phyloP scores from a whole-genome alignment of 192 early-diverging fungal genomes.

The Chytriomyces hyalinus region DNA sequence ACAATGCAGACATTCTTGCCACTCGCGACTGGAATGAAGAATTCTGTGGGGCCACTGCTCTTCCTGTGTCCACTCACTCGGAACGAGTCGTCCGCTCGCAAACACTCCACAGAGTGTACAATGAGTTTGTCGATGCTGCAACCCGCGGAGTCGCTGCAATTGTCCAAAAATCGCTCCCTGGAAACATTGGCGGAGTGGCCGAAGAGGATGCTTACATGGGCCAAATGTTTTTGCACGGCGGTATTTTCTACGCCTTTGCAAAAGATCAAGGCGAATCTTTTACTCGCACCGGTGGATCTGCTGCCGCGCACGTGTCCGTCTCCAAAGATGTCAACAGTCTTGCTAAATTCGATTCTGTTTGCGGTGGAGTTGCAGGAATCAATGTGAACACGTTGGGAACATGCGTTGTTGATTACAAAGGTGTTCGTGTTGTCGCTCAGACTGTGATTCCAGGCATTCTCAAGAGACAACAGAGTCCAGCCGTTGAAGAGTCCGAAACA shows the following conservation, averaged over 20 bases:
- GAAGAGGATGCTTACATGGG: constrained; percentile 53
- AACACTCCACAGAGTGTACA: constrained; percentile 79
- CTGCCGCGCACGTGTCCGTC: constrained; percentile 89
- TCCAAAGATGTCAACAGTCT: constrained; percentile 95
- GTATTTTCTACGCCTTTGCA: constrained; percentile 94
- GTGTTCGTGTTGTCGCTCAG: constrained; percentile 89
- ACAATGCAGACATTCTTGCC: constrained; percentile 54
- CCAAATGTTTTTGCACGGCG: constrained; percentile 88
- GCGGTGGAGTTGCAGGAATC: constrained; percentile 71
- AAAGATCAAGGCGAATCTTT: constrained; percentile 88
- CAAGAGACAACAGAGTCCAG: constrained; percentile 48
- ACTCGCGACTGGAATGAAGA: constrained; percentile 98
- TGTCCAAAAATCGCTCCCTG: constrained; percentile 60
- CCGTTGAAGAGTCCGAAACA: constrained; percentile 55
- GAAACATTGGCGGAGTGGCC: constrained; percentile 77
- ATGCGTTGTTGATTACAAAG: constrained; percentile 91
- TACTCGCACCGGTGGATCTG: constrained; percentile 80
- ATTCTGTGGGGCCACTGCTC: constrained; percentile 83
- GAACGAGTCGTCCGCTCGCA: constrained; percentile 88
- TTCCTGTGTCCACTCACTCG: constrained; percentile 74
- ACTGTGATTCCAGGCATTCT: constrained; percentile 86
- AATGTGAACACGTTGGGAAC: constrained; percentile 90
- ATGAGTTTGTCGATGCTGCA: constrained; percentile 93
- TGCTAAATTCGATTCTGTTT: constrained; percentile 55
- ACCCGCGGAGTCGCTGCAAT: constrained; percentile 82